These are phyloP conservation scores for Boletus eberwhitei DNA, from an alignment of 768 basidiomycete species.

Conservation along the genomic window DNA sequence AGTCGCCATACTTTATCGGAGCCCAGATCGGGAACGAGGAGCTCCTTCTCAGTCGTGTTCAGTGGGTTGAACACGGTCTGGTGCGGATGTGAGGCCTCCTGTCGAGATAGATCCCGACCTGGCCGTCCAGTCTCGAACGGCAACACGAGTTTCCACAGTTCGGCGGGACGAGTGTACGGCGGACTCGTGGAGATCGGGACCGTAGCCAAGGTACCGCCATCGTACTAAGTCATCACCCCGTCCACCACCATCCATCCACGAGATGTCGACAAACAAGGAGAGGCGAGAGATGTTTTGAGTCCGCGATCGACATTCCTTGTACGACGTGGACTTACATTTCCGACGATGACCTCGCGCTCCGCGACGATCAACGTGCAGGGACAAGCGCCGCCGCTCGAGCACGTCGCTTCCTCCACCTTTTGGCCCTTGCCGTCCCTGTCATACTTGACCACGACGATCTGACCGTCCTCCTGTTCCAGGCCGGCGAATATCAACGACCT, in stretches of 20 bases:
- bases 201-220: constrained; percentile 54
- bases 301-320: not conserved
- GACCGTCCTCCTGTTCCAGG: constrained; percentile 66
- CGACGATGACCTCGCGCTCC: constrained; percentile 57
- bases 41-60: constrained; percentile 46
- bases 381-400: constrained; percentile 51
- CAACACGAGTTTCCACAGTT: constrained; percentile 35
- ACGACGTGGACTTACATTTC: constrained; percentile 56
- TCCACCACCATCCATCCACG: too few relatives aligned
- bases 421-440: constrained; percentile 45
- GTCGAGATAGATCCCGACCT: constrained; percentile 65
- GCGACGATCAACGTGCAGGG: constrained; percentile 64
- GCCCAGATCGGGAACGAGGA: constrained; percentile 76
- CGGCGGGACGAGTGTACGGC: constrained; percentile 41
- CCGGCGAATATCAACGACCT: constrained; percentile 60
- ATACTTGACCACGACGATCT: constrained; percentile 56
- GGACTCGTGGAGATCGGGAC: constrained; percentile 51
- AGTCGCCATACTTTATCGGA: constrained; percentile 64
- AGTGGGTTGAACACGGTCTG: constrained; percentile 49
- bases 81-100: constrained; percentile 75
- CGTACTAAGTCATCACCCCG: constrained; percentile 48
- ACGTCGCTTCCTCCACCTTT: constrained; percentile 41
- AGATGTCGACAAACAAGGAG: not conserved
- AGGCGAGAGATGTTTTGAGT: not conserved
- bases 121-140: constrained; percentile 42